Evolutionary conservation across 495 filamentous ascomycete genomes (phyloP).

Genomic region (Annulohypoxylon stygium): DNA sequence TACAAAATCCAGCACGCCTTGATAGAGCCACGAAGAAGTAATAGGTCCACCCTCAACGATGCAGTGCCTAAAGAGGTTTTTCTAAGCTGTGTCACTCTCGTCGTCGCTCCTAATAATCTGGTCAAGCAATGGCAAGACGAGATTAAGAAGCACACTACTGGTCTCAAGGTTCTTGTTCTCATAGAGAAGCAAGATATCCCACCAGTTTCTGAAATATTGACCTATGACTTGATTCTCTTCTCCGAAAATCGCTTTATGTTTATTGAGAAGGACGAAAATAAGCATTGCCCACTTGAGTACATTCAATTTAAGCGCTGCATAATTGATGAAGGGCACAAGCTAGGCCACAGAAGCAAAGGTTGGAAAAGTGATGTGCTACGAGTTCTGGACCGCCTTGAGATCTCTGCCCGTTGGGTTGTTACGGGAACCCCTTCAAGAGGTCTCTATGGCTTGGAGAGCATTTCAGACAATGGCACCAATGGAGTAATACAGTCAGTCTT

Average conservation of each 20-base stretch:
- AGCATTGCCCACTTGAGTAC: slow-evolving; percentile 67
- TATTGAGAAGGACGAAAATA: slow-evolving; percentile 56
- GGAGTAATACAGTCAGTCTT: slow-evolving; percentile 44
- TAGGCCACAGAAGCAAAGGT: slow-evolving; percentile 69
- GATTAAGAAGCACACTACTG: slow-evolving; percentile 75
- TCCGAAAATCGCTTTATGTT: slow-evolving; percentile 79
- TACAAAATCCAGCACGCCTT: slow-evolving; percentile 55
- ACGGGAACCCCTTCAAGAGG: slow-evolving; percentile 90
- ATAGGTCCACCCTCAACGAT: slow-evolving; percentile 47
- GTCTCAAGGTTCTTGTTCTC: slow-evolving; percentile 74
- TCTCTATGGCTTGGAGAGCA: slow-evolving; percentile 73
- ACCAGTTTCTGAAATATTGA: slow-evolving; percentile 66
- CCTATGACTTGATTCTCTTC: slow-evolving; percentile 85
- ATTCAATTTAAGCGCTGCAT: slow-evolving; percentile 89
- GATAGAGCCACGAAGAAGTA: slow-evolving; percentile 58
- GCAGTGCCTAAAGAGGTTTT: slow-evolving; percentile 65
- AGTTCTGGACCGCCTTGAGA: slow-evolving; percentile 74
- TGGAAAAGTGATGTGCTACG: slow-evolving; percentile 73
- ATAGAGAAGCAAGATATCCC: slow-evolving; percentile 68
- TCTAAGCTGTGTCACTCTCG: slow-evolving; percentile 75
- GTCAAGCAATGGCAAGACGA: slow-evolving; percentile 77
- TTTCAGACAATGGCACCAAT: slow-evolving; percentile 24
- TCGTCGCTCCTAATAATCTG: slow-evolving; percentile 77
- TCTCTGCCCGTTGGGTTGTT: slow-evolving; percentile 87
- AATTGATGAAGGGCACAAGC: slow-evolving; percentile 90